Base-by-base conservation (phyloP, 2,329 filamentous ascomycete species). In the Thielaviopsis ethacetica region DNA sequence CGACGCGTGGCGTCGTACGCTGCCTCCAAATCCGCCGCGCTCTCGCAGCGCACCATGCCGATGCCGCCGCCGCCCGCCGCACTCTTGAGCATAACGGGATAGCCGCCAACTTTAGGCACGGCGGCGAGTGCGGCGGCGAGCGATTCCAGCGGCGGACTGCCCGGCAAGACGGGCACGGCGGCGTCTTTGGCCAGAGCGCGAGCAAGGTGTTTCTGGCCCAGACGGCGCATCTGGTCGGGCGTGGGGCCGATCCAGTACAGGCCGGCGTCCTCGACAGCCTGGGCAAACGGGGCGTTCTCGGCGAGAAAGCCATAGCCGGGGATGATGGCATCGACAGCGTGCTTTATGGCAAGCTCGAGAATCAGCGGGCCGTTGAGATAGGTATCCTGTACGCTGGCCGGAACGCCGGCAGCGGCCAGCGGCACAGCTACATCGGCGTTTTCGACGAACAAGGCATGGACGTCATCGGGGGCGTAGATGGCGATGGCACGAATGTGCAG, bases 401-500 rank as follows among this genome's bases (percentile, higher is more conserved):
- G 30, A 34, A 9, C 64, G 1, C 68, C 66, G 4, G 56, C 62
- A 0, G 80, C 79, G 3, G 82, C 78, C 2, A 89, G 74, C 56
- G 82, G 84, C 54, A 86, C 74, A 2, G 84, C 78, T 64, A 81
- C 78, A 1, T 85, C 83, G 4, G 85, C 86, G 65, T 78, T 79
- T 59, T 84, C 70, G 10, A 85, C 84, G 69, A 89, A 85, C 62
- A 85, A 81, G n/a, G 84, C 78, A 61, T 71, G 72, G 34, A 78
- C 75, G 68, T 89, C 86, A 3, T 61, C 62, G 5, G 65, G 79
- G 5, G 85, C 86, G 68, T 87, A 88, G 55, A 88, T 75, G 0
- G 85, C 85, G 3, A 85, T 84, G 10, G 84, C 83, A 52, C 77
- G 76, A 64, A 88, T 82, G 26, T 83, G 83, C 66, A 85, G 79